A percentile compares a stretch with the other conserved stretches of the same genome.
Conservation (phyloP, 345 rosid genomes). For the Eucalyptus pauciflora region DNA sequence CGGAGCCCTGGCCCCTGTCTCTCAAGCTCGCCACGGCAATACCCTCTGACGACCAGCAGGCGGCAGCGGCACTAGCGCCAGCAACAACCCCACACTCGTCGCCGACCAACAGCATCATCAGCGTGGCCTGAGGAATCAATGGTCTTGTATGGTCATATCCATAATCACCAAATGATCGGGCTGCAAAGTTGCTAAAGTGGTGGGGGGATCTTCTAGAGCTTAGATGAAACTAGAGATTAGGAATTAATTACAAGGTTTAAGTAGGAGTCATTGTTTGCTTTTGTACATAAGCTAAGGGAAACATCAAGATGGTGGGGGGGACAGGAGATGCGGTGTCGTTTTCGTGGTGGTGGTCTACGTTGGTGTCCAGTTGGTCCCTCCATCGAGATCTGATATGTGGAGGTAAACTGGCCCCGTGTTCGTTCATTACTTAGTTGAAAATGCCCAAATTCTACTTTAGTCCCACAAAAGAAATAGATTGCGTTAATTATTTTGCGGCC, state of each 20-base stretch:
- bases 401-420: no score
- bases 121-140: conserved; percentile 36
- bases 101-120: conserved; percentile 52
- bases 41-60: conserved; percentile 25
- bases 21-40: conserved; percentile 28
- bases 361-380: background rate
- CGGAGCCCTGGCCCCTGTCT: conserved; percentile 30
- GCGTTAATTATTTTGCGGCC: no score
- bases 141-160: background rate
- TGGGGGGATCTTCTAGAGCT: background rate
- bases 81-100: conserved; percentile 22
- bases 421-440: no score
- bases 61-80: conserved; percentile 8
- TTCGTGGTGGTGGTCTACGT: background rate
- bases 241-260: background rate
- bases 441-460: no score
- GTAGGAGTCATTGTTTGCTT: conserved; percentile 14
- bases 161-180: background rate
- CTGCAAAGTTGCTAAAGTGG: background rate
- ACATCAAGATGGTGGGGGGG: background rate
- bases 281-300: background rate
- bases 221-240: background rate
- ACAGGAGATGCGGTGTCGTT: conserved; percentile 25
- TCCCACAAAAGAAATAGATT: no score
- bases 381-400: no score